phyloP scores from a whole-genome alignment of 345 rosid species.

The rapeseed (Brassica napus) region Da-Ae NC_063438.1:2709001-2709500 shows the following conservation, averaged over 20 bases:
- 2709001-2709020: slow-evolving; percentile 71
- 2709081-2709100: not conserved
- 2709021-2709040: slow-evolving; percentile 80
- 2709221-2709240: slow-evolving; percentile 49
- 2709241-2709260: slow-evolving; percentile 6
- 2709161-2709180: slow-evolving; percentile 87
- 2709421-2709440: slow-evolving; percentile 57
- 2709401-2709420: slow-evolving; percentile 33
- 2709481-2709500: not conserved
- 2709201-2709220: slow-evolving; percentile 86
- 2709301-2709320: slow-evolving; percentile 72
- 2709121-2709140: not conserved
- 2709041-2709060: slow-evolving; percentile 15
- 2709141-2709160: slow-evolving; percentile 43
- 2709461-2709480: too few relatives aligned
- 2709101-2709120: not conserved
- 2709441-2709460: slow-evolving; percentile 48
- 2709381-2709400: not conserved
- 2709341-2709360: slow-evolving; percentile 58
- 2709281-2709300: slow-evolving; percentile 10
- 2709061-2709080: not conserved
- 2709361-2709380: slow-evolving; percentile 50
- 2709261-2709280: slow-evolving; percentile 9
- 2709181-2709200: slow-evolving; percentile 63
- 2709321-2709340: slow-evolving; percentile 56